phyloP scores from a whole-genome alignment of 257 asterid species.

The Fraxinus anomala region DNA sequence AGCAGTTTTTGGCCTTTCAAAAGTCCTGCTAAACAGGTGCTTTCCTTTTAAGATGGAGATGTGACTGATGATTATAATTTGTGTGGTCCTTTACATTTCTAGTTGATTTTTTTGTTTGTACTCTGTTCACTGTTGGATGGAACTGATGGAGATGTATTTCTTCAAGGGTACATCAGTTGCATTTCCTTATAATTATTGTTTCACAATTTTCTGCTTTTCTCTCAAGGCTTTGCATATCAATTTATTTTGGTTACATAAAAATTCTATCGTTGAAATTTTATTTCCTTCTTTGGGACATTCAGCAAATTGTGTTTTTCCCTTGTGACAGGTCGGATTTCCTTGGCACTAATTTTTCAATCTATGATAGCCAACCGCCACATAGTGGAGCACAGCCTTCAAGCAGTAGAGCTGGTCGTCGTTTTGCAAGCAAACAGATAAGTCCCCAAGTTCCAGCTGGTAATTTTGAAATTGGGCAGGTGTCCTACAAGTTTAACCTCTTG shows the following conservation, averaged over 20 bases:
- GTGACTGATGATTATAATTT: not conserved
- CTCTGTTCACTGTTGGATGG: not conserved
- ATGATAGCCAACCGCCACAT: slow-evolving; percentile 83
- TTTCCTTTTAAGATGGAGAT: not conserved
- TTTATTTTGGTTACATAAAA: not conserved
- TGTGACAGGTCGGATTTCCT: slow-evolving; percentile 81
- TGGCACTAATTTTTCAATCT: slow-evolving; percentile 84
- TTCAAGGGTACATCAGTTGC: not conserved
- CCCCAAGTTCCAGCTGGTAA: slow-evolving; percentile 89
- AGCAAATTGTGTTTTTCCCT: slow-evolving; percentile 33
- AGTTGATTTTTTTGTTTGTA: not conserved
- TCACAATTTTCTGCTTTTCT: not conserved
- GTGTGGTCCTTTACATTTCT: not conserved
- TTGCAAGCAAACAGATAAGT: slow-evolving; percentile 82
- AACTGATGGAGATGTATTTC: not conserved
- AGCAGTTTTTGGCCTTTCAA: too few relatives aligned
- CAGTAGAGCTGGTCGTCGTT: slow-evolving; percentile 73
- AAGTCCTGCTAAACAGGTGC: too few relatives aligned
- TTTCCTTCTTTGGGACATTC: not conserved
- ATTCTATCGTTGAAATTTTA: not conserved
- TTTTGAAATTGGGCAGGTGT: slow-evolving; percentile 79
- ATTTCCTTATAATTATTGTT: too few relatives aligned
- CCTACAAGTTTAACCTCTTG: slow-evolving; percentile 83
- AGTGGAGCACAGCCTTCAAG: slow-evolving; percentile 78
- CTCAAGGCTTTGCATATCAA: not conserved